A percentile compares a stretch with the other conserved stretches of the same genome.
These are phyloP conservation scores for Ceriops zippeliana DNA, from an alignment of 345 rosid genomes.

Conservation along the genomic window DNA sequence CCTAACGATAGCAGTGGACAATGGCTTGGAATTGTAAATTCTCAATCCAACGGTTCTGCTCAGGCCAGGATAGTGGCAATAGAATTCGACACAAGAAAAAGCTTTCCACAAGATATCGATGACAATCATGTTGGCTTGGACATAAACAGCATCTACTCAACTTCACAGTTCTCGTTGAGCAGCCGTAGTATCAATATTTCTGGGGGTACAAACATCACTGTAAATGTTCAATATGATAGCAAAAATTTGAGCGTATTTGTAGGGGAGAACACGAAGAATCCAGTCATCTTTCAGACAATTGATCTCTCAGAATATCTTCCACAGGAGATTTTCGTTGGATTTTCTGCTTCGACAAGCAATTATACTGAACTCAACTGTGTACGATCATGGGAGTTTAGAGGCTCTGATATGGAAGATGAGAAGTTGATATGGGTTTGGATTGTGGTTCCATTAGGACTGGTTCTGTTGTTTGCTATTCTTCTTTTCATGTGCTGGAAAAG, in stretches of 20 bases:
- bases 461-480: slow-evolving; percentile 11
- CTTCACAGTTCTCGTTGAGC: slow-evolving; percentile 39
- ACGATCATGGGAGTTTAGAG: slow-evolving; percentile 50
- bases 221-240: slow-evolving; percentile 41
- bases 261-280: slow-evolving; percentile 16
- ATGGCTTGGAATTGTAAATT: slow-evolving; percentile 68
- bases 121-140: slow-evolving; percentile 67
- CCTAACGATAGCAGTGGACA: slow-evolving; percentile 46
- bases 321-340: slow-evolving; percentile 47
- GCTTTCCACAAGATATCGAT: slow-evolving; percentile 45
- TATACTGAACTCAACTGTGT: slow-evolving; percentile 42
- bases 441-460: slow-evolving; percentile 9
- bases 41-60: slow-evolving; percentile 18
- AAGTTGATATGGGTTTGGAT: slow-evolving; percentile 33
- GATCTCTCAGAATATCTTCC: slow-evolving; percentile 54
- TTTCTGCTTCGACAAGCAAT: slow-evolving; percentile 46
- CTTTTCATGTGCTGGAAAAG: slow-evolving; percentile 30
- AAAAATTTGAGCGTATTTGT: slow-evolving; percentile 42
- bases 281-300: slow-evolving; percentile 34
- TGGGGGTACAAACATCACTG: slow-evolving; percentile 14
- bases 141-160: slow-evolving; percentile 41
- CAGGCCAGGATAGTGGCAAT: slow-evolving; percentile 44
- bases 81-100: slow-evolving; percentile 70
- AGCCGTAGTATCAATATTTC: slow-evolving; percentile 26
- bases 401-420: slow-evolving; percentile 22